Evolutionary conservation across 2,329 filamentous ascomycete species (phyloP).

Genomic region (Colletotrichum chlorophyti): DNA sequence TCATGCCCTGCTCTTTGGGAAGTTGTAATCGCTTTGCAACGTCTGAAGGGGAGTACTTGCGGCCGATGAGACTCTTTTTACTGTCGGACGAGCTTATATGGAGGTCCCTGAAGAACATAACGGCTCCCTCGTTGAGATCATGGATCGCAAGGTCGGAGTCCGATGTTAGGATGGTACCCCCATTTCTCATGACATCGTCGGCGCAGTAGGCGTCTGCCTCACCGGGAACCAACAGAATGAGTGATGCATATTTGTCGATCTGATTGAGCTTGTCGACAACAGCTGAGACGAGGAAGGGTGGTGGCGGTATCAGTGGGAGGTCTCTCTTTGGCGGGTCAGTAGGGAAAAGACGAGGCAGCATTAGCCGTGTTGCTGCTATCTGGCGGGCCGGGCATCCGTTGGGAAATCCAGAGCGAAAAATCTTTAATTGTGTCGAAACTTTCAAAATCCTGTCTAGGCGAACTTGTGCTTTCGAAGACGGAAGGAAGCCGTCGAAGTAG

Average conservation of each 20-base stretch:
- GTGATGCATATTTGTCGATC: constrained; percentile 47
- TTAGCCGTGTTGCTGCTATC: constrained; percentile 10
- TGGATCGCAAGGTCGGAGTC: constrained; percentile 88
- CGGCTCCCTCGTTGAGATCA: constrained; percentile 69
- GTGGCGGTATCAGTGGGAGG: constrained; percentile 55
- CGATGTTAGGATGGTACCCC: constrained; percentile 73
- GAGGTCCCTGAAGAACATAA: constrained; percentile 74
- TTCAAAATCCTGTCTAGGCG: constrained; percentile 67
- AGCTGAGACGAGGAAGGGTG: constrained; percentile 77
- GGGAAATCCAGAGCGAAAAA: constrained; percentile 45
- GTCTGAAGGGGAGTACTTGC: constrained; percentile 39
- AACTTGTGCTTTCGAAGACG: constrained; percentile 66
- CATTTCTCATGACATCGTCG: constrained; percentile 58
- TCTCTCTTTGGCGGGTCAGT: constrained; percentile 34
- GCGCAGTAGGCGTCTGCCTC: constrained; percentile 89
- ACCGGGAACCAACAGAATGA: constrained; percentile 71
- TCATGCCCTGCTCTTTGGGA: constrained; percentile 34
- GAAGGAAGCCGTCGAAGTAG: constrained; percentile 87
- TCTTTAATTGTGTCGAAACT: constrained; percentile 61
- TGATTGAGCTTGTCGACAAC: constrained; percentile 73
- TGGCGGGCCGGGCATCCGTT: constrained; percentile 35
- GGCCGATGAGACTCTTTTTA: constrained; percentile 19
- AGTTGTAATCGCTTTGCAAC: constrained; percentile 53
- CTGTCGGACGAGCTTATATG: constrained; percentile 38
- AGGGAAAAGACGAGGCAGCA: constrained; percentile 33